Conservation (phyloP, 2,329 filamentous ascomycete species). For the Pyricularia grisea region DNA sequence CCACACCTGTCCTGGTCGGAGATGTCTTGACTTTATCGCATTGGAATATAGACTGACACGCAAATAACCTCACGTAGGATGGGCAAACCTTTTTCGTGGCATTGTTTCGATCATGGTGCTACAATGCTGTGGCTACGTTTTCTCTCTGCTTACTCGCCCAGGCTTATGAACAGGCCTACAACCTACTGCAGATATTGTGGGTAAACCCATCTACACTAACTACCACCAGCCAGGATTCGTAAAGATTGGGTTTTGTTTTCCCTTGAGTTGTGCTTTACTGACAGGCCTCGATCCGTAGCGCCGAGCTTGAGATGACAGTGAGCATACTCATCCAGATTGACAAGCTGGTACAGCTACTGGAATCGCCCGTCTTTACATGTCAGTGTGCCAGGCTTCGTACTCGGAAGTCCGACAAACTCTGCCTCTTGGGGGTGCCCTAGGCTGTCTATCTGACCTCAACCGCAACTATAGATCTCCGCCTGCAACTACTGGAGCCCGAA, state of each 20-base stretch:
- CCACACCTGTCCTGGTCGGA: background rate
- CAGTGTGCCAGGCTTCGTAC: constrained; percentile 22
- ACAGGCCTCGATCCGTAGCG: constrained; percentile 42
- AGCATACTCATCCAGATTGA: constrained; percentile 98
- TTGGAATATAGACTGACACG: constrained; percentile 6
- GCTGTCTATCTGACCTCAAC: constrained; percentile 5
- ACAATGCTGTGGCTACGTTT: constrained; percentile 96
- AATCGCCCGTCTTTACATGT: constrained; percentile 98
- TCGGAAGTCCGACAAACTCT: background rate
- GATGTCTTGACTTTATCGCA: background rate
- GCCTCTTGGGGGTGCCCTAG: background rate
- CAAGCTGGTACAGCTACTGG: constrained; percentile 91
- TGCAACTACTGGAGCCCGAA: constrained; percentile 92
- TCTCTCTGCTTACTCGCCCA: constrained; percentile 91
- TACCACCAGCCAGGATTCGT: background rate
- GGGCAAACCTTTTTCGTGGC: constrained; percentile 93
- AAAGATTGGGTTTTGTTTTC: background rate
- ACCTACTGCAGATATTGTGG: constrained; percentile 90
- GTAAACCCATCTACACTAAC: constrained; percentile 18
- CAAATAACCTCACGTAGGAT: constrained; percentile 45
- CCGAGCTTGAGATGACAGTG: constrained; percentile 96
- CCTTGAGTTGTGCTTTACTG: background rate
- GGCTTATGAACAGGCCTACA: constrained; percentile 96
- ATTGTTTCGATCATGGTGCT: constrained; percentile 94
- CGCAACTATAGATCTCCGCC: constrained; percentile 63